Evolutionary conservation across 345 rosid species (phyloP), one percentile per base, ranked within the genome.

Genomic region (Leavenworthia alabamica): DNA sequence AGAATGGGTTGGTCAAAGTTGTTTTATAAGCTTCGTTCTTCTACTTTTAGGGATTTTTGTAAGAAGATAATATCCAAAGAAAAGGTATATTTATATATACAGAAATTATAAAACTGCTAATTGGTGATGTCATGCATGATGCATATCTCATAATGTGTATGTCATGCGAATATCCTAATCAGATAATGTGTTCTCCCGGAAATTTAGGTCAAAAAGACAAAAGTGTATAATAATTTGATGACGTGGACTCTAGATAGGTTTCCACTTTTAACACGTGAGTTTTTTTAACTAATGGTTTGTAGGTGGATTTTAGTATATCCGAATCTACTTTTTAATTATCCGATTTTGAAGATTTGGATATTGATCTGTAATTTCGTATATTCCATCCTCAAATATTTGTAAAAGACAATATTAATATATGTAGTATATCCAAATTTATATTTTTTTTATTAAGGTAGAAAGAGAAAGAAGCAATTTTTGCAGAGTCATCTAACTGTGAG

Each of bases 111-210:
- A 46, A n/a, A 14, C 17, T 50, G 37, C 56, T 29, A 8, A 15
- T 51, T 16, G 24, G 28, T 42, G 57, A 6, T 46, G 24, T 56
- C 64, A 57, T 67, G 65, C 64, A 57, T 20, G n/a, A n/a, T n/a
- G n/a, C n/a, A n/a, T 37, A 33, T 35, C 36, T 45, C 56, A 56
- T n/a, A 23, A 65, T 39, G 70, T 65, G 45, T 45, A 40, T 45
- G 63, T 56, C 71, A 66, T 66, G 63, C 40, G 29, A 27, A 43
- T 16, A 24, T 35, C 69, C 43, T 29, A 60, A 20, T 26, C 17
- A 35, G 29, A 60, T 60, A 19, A 44, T 7, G 59, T 39, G 44
- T 22, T n/a, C 33, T 9, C 43, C 26, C 64, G 28, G 32, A 28
- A 23, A 32, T 12, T 42, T 51, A 51, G 54, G 60, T 37, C 46